Evolutionary conservation across 2,329 filamentous ascomycete genomes (phyloP), one percentile per base, ranked within the genome.

Genomic region (Aureobasidium sp.): DNA sequence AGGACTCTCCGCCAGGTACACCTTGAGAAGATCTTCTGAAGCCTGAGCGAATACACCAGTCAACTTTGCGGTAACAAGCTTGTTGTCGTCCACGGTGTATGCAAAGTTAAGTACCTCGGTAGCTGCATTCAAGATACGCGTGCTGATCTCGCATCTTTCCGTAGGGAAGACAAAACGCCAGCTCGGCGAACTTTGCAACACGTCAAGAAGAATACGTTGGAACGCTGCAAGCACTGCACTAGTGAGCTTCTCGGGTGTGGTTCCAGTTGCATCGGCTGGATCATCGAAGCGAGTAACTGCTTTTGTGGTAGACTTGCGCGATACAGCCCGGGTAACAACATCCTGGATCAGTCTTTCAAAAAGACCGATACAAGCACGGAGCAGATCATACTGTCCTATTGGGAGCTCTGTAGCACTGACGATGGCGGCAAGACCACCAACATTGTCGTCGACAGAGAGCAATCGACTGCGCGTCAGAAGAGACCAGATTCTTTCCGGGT

Each of bases 401-500:
- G 88, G 84, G 60, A 95, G 81, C 69, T 99, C 94, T 3, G 91
- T 83, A 25, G 84, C 86, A n/a, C 89, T 89, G 2, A 95, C 83
- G 55, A 97, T 85, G 53, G 84, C 84, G 40, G 86, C 84, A 63
- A 99, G 80, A 63, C 88, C 86, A 11, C 90, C 89, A 15, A 86
- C 86, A 64, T 86, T 86, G 10, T 89, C 86, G 65, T 90, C 86
- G 6, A 85, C 83, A 66, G 88, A 88, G 47, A 99, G 79, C 19
- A 99, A 77, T 64, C 86, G 84, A 71, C 90, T 95, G 61, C 90
- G 85, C 3, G 87, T 84, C 67, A 99, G 81, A 70, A 93, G 89
- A 3, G 93, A 91, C 92, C 94, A 97, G 6, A 96, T 85, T 62
- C 92, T 82, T 60, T 88, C 88, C 0, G 94, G 93, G 55, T 87